Evolutionary conservation across 2,329 filamentous ascomycete species (phyloP).

Genomic region (Calonectria pauciramosa): DNA sequence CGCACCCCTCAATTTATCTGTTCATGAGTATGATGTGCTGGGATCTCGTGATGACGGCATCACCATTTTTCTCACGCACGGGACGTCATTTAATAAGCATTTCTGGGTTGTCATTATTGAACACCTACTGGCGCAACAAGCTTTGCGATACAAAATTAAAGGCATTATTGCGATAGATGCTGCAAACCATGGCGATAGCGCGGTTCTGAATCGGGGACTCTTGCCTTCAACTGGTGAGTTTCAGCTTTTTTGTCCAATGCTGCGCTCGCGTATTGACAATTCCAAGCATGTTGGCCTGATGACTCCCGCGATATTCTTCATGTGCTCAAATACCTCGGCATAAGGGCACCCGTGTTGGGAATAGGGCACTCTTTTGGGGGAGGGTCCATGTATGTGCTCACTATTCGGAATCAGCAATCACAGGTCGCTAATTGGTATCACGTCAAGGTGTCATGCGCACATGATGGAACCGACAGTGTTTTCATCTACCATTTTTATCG

Average conservation of each 20-base stretch:
- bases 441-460: constrained; percentile 2
- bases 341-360: neutral
- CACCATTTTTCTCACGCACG: constrained; percentile 14
- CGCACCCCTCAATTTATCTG: neutral
- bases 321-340: neutral
- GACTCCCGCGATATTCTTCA: constrained; percentile 21
- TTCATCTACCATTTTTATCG: constrained; percentile 14
- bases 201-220: neutral
- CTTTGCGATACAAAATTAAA: neutral
- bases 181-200: constrained; percentile 22
- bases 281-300: constrained; percentile 15
- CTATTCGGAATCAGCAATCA: too few relatives aligned
- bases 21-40: neutral
- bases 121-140: neutral
- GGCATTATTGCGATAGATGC: constrained; percentile 18
- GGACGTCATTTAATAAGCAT: constrained; percentile 19
- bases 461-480: constrained; percentile 18
- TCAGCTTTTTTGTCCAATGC: neutral
- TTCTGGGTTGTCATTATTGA: constrained; percentile 19
- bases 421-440: neutral
- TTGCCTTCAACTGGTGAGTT: constrained; percentile 8
- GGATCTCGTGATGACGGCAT: neutral
- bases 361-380: constrained; percentile 23
- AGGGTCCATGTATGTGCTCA: constrained; percentile 6
- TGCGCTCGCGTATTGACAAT: neutral